A percentile compares a stretch with the other conserved stretches of the same genome.
phyloP scores from a whole-genome alignment of 768 basidiomycete species.

The Pulveroboletus frians region DNA sequence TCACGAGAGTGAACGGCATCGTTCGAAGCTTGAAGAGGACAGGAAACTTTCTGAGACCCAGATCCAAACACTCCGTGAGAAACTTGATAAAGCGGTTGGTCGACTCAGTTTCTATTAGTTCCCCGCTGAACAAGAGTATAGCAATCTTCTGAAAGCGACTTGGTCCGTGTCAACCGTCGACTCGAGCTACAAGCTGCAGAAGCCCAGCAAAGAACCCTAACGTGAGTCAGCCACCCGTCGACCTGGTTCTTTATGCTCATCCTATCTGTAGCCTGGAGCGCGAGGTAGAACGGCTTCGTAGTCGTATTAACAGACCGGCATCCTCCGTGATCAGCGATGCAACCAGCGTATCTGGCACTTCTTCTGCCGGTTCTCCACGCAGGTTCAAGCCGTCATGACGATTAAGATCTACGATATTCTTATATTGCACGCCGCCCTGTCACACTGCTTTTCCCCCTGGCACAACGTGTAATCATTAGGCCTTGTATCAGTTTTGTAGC shows the following conservation, averaged over 20 bases:
- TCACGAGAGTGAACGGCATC: conserved; percentile 58
- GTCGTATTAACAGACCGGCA: conserved; percentile 56
- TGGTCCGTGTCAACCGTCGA: conserved; percentile 67
- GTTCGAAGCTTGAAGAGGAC: conserved; percentile 61
- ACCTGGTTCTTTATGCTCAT: conserved; percentile 1
- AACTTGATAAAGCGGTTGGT: conserved; percentile 60
- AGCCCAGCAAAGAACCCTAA: conserved; percentile 63
- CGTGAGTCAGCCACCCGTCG: conserved; percentile 38
- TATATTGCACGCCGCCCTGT: background rate
- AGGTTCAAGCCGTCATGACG: conserved; percentile 21
- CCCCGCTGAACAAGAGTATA: conserved; percentile 25
- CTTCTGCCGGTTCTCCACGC: conserved; percentile 29
- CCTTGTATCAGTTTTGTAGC: conserved; percentile 20
- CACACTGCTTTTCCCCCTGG: background rate
- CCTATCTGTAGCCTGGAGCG: conserved; percentile 47
- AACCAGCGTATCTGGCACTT: conserved; percentile 14
- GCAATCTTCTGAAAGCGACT: conserved; percentile 67
- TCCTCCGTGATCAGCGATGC: conserved; percentile 32
- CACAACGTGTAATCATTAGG: conserved; percentile 15
- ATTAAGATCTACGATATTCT: background rate
- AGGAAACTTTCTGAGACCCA: conserved; percentile 54
- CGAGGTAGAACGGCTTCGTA: conserved; percentile 65
- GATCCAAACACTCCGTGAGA: conserved; percentile 49
- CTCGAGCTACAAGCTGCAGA: conserved; percentile 75
- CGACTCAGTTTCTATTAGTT: background rate